phyloP scores from a whole-genome alignment of 2,329 filamentous ascomycete genomes.

The Penicillium sp. region DNA sequence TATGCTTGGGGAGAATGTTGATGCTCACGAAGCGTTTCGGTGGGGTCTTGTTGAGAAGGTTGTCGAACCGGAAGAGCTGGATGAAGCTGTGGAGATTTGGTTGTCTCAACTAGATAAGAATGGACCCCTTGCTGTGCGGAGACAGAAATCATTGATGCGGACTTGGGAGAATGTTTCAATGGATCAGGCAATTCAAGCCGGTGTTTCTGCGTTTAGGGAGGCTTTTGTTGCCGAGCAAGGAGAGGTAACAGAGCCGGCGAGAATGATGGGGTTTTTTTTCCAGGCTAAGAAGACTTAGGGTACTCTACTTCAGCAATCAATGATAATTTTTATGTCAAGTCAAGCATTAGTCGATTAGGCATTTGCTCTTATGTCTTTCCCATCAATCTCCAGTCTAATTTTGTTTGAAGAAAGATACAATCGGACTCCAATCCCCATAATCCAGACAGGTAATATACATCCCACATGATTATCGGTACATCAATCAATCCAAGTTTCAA shows the following conservation, averaged over 20 bases:
- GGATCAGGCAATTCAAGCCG: conserved; percentile 23
- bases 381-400: neutral
- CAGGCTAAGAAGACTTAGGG: neutral
- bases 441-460: conserved; percentile 4
- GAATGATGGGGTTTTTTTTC: neutral
- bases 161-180: conserved; percentile 29
- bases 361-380: neutral
- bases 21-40: conserved; percentile 29
- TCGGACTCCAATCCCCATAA: neutral
- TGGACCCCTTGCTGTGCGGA: conserved; percentile 33
- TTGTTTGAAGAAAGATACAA: neutral
- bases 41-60: conserved; percentile 42
- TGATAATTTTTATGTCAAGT: neutral
- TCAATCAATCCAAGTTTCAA: neutral
- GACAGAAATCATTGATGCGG: conserved; percentile 34
- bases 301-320: neutral
- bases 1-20: conserved; percentile 38
- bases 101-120: conserved; percentile 27
- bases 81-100: conserved; percentile 36
- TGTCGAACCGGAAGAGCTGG: conserved; percentile 28
- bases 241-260: neutral
- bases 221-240: conserved; percentile 6
- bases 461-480: neutral
- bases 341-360: neutral
- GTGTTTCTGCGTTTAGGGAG: conserved; percentile 26